phyloP scores from a whole-genome alignment of 768 basidiomycete species.

The Suillus placidus region DNA sequence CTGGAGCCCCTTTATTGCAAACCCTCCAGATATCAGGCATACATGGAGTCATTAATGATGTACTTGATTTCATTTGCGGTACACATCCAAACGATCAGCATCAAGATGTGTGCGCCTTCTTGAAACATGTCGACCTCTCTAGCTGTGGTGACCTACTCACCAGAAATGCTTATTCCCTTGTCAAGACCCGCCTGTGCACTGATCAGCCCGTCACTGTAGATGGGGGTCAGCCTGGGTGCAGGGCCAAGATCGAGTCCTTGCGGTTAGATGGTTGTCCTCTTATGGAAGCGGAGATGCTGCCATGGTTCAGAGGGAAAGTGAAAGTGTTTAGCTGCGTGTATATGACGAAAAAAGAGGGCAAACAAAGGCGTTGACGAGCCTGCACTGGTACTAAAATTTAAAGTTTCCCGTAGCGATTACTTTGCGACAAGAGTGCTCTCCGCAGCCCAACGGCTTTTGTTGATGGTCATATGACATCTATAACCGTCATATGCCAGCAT shows the following conservation, averaged over 20 bases:
- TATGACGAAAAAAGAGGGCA: conserved; percentile 52
- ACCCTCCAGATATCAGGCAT: conserved; percentile 45
- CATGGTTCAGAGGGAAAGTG: conserved; percentile 63
- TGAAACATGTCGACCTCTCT: conserved; percentile 60
- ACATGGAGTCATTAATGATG: conserved; percentile 35
- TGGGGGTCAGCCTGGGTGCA: conserved; percentile 20
- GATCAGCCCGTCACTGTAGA: conserved; percentile 18
- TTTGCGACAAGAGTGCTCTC: not conserved
- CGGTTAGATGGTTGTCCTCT: conserved; percentile 57
- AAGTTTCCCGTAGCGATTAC: not conserved
- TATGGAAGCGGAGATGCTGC: conserved; percentile 58
- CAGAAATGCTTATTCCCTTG: conserved; percentile 53
- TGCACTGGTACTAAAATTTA: not conserved
- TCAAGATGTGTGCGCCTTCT: conserved; percentile 42
- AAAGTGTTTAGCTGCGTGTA: conserved; percentile 62
- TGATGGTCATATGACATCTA: too few relatives aligned
- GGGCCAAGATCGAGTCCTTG: conserved; percentile 45
- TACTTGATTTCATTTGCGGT: conserved; percentile 46
- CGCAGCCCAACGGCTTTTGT: too few relatives aligned
- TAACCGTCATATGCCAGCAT: too few relatives aligned
- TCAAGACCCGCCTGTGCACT: conserved; percentile 48
- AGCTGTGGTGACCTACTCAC: conserved; percentile 54
- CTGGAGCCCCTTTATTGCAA: conserved; percentile 40
- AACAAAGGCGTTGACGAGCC: conserved; percentile 24
- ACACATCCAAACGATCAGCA: conserved; percentile 17